phyloP scores from a whole-genome alignment of 2,329 filamentous ascomycete genomes.

The Remersonia thermophila region DNA sequence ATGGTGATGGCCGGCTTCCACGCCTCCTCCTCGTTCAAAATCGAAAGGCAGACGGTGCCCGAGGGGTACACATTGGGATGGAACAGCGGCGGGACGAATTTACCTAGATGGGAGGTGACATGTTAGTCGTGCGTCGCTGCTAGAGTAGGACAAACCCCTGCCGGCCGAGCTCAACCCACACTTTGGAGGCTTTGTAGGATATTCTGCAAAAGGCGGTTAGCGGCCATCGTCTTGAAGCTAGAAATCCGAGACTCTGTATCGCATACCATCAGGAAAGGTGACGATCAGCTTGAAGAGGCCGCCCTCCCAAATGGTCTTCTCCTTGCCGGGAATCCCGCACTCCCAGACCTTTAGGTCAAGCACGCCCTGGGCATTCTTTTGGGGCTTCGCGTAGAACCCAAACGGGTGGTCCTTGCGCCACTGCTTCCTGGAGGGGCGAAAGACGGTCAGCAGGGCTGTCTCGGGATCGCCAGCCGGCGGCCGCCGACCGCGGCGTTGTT shows the following conservation, averaged over 20 bases:
- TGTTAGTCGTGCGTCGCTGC: constrained; percentile 11
- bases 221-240: not conserved
- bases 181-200: constrained; percentile 96
- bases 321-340: constrained; percentile 88
- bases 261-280: constrained; percentile 76
- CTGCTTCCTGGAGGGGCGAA: constrained; percentile 57
- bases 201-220: constrained; percentile 48
- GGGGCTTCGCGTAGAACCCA: constrained; percentile 87
- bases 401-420: constrained; percentile 97
- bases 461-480: not conserved
- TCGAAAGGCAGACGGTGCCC: constrained; percentile 92
- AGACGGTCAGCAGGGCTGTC: constrained; percentile 7
- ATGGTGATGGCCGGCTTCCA: constrained; percentile 99
- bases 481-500: not conserved
- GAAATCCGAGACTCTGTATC: not conserved
- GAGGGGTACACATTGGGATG: constrained; percentile 98
- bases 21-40: constrained; percentile 94
- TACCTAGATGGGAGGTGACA: constrained; percentile 55
- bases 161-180: constrained; percentile 46
- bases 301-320: constrained; percentile 97
- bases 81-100: constrained; percentile 91
- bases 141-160: not conserved
- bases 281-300: constrained; percentile 92
- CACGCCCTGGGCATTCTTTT: constrained; percentile 64
- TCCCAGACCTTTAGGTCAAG: constrained; percentile 95